A percentile compares a stretch with the other conserved stretches of the same genome.
phyloP scores from a whole-genome alignment of 106 monocot genomes.

The Allium sativum region DNA sequence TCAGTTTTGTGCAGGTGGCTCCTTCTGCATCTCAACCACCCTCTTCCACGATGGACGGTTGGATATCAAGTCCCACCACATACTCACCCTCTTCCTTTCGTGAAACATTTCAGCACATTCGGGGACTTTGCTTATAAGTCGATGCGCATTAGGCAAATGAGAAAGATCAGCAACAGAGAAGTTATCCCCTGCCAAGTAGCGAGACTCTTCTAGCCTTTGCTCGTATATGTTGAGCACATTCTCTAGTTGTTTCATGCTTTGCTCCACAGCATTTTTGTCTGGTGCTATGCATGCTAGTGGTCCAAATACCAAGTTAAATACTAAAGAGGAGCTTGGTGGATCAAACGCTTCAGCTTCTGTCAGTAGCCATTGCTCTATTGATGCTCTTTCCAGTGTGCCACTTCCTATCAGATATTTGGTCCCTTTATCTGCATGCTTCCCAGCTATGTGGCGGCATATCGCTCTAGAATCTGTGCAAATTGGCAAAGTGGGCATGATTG shows the following conservation, averaged over 20 bases:
- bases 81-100: constrained; percentile 25
- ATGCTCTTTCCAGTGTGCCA: constrained; percentile 25
- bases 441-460: constrained; percentile 20
- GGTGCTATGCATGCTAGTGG: constrained; percentile 1
- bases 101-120: constrained; percentile 14
- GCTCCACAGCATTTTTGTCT: constrained; percentile 5
- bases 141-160: constrained; percentile 33
- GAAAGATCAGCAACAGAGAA: constrained; percentile 46
- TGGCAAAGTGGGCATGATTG: background rate
- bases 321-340: constrained; percentile 16
- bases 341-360: constrained; percentile 26
- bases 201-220: constrained; percentile 12
- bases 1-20: constrained; percentile 5
- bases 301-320: constrained; percentile 27
- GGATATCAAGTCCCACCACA: constrained; percentile 42
- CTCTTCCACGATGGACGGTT: constrained; percentile 23
- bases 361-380: constrained; percentile 36
- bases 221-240: constrained; percentile 34
- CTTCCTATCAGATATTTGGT: constrained; percentile 8
- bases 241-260: constrained; percentile 14
- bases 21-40: constrained; percentile 26
- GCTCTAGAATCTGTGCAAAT: constrained; percentile 21
- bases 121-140: constrained; percentile 6
- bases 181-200: constrained; percentile 32
- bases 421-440: constrained; percentile 11